Evolutionary conservation across 257 asterid genomes (phyloP), one percentile per base, ranked within the genome.

Genomic region (Galeopsis tetrahit): DNA sequence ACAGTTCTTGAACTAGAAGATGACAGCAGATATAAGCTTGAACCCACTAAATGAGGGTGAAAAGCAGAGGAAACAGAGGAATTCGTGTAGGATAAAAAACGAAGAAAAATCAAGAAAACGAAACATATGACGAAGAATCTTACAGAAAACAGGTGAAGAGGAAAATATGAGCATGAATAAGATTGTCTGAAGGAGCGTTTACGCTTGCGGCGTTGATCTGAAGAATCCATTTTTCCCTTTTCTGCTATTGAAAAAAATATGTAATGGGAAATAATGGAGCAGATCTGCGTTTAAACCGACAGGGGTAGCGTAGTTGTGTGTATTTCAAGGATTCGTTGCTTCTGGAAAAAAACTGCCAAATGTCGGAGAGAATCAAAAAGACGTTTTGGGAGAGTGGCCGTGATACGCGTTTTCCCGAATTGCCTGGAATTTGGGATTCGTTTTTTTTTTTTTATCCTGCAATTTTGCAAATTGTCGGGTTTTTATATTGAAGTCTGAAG

Each of bases 121-220:
- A 86, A 77, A 69, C 88, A 77, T 10, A 83, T 44, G 17, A 80
- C 5, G n/a, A 85, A 53, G 79, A 85, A 89, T 82, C 95, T 91
- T 81, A 83, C 79, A 8, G 92, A 82, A 42, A 84, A 58, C 28
- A 87, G 79, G 78, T 70, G 46, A 2, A 28, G 61, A 55, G 61
- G 61, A 2, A 7, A 55, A 55, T 53, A 68, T 2, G 74, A 51
- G 15, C 81, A 73, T 14, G 81, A 66, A 53, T 75, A 74, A 0
- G 92, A 65, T 56, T 82, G 83, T 75, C 89, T 77, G 63, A 77
- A 60, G 1, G 77, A 42, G 36, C 96, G 85, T 71, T 89, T 94
- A 59, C 97, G 82, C 88, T 85, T 91, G 75, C 97, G 89, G 46
- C 87, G 85, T 70, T 82, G 91, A 82, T 93, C 97, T 15, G 95